phyloP scores from a whole-genome alignment of 1,284 basidiomycete species.

The Irpex rosettiformis region DNA sequence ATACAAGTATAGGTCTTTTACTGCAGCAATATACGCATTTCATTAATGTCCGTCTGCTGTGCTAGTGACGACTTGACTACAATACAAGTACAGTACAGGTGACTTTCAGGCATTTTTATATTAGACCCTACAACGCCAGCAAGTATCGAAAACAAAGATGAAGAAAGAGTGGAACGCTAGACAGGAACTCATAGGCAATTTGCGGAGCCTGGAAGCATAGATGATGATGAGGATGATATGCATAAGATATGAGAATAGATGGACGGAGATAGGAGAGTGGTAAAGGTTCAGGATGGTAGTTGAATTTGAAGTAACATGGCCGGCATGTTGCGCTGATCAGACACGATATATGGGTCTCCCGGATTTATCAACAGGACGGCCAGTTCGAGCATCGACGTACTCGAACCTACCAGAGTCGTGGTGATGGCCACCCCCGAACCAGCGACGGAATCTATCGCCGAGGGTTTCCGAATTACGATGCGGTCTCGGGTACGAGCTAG shows the following conservation, averaged over 20 bases:
- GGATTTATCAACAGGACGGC: slow-evolving; percentile 46
- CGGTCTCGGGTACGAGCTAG: slow-evolving; percentile 11
- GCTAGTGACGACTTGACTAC: background rate
- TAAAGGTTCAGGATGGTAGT: background rate
- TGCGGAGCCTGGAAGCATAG: background rate
- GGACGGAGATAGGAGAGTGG: background rate
- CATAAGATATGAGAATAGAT: background rate
- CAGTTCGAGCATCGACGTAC: slow-evolving; percentile 47
- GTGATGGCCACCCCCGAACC: slow-evolving; percentile 47
- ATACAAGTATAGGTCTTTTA: no score
- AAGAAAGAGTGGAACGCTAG: background rate
- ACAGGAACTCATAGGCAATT: slow-evolving; percentile 1
- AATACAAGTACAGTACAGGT: background rate
- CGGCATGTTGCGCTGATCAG: slow-evolving; percentile 19
- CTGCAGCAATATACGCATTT: background rate
- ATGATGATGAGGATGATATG: background rate
- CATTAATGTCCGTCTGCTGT: background rate
- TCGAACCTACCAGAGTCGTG: slow-evolving; percentile 37
- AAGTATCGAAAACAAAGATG: background rate
- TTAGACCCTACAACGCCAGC: background rate
- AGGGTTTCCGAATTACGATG: slow-evolving; percentile 27
- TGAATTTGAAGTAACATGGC: background rate
- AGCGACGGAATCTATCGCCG: slow-evolving; percentile 49
- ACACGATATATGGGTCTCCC: slow-evolving; percentile 50
- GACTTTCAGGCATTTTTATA: background rate